Conservation (phyloP, 441 rosid species). For the Monsonia emarginata region DNA sequence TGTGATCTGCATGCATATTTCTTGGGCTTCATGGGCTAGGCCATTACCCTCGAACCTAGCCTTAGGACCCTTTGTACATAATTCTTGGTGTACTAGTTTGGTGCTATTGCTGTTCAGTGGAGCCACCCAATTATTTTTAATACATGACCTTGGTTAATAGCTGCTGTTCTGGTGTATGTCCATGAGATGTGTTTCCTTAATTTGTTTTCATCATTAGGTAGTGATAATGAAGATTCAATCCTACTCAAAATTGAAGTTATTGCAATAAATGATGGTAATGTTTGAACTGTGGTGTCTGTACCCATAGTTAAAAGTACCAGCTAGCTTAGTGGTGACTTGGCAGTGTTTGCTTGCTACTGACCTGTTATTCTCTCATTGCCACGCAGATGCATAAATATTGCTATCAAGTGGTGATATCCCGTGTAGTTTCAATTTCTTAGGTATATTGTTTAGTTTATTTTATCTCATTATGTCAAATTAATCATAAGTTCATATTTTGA, state of each 20-base stretch:
- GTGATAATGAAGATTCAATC: not conserved
- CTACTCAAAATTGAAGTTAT: not conserved
- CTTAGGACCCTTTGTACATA: not conserved
- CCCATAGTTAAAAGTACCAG: not conserved
- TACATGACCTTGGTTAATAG: not conserved
- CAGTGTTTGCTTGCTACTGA: not conserved
- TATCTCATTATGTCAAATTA: not conserved
- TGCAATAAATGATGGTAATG: not conserved
- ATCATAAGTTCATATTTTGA: conserved; percentile 9
- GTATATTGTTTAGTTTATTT: not conserved
- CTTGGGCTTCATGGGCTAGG: not conserved
- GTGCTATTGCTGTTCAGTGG: not conserved
- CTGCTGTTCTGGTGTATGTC: not conserved
- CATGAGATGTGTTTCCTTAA: not conserved
- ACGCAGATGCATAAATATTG: not conserved
- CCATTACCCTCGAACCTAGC: not conserved
- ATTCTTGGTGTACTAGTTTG: not conserved
- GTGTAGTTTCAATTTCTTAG: not conserved
- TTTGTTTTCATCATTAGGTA: not conserved
- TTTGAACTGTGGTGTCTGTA: not conserved
- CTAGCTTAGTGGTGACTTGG: not conserved
- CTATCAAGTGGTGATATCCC: not conserved
- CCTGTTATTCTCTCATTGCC: not conserved
- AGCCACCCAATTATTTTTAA: not conserved
- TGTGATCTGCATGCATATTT: not conserved